phyloP scores from a whole-genome alignment of 2,329 filamentous ascomycete species.

The Monosporascus ibericus region DNA sequence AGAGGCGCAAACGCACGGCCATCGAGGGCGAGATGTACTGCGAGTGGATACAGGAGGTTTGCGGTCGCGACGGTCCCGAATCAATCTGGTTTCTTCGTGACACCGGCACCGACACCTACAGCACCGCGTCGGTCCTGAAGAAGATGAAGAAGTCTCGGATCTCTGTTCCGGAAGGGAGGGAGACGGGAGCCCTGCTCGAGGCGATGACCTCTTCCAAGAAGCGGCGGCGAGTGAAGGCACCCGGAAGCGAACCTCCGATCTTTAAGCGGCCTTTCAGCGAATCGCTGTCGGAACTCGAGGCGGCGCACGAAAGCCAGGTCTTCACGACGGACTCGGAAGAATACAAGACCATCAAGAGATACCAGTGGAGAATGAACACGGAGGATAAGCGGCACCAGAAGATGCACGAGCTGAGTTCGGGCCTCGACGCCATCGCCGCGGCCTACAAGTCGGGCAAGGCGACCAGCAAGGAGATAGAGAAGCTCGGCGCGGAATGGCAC shows the following conservation, averaged over 20 bases:
- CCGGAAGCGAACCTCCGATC: conserved; percentile 16
- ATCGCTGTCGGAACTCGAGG: conserved; percentile 33
- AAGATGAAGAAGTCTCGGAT: conserved; percentile 42
- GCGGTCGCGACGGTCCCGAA: conserved; percentile 28
- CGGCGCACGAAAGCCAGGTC: conserved; percentile 14
- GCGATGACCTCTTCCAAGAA: conserved; percentile 11
- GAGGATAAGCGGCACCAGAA: conserved; percentile 11
- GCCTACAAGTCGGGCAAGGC: conserved; percentile 8
- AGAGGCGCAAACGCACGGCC: conserved; percentile 48
- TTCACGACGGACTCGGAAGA: conserved; percentile 12
- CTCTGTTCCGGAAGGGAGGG: conserved; percentile 38
- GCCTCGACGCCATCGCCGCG: conserved; percentile 5
- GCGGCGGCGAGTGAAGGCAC: conserved; percentile 1
- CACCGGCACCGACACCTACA: conserved; percentile 40
- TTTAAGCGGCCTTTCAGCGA: conserved; percentile 31
- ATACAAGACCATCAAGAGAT: conserved; percentile 8
- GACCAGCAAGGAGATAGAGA: conserved; percentile 19
- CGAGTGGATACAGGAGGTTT: conserved; percentile 55
- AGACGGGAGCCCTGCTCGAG: conserved; percentile 26
- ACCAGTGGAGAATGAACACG: conserved; percentile 13
- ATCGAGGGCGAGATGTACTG: conserved; percentile 57
- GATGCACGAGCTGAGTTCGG: not conserved
- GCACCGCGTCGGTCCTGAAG: conserved; percentile 30
- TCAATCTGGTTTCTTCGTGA: conserved; percentile 34
- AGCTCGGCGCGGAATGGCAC: conserved; percentile 29